phyloP scores from a whole-genome alignment of 495 filamentous ascomycete genomes.

The Cercophora newfieldiana region DNA sequence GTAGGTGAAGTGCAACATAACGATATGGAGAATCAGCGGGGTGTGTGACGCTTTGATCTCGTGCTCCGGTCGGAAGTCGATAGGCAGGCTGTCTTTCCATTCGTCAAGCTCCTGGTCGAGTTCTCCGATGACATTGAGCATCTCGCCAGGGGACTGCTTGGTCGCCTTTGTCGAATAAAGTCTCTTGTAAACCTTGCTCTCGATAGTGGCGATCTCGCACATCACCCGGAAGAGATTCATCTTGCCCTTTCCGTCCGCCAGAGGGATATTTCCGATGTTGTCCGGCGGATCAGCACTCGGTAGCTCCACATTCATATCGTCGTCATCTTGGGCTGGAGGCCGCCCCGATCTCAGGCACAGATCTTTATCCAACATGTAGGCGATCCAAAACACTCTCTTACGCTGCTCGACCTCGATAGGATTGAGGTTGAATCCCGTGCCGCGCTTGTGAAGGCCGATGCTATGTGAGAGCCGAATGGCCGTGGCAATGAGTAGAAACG shows the following conservation, averaged over 20 bases:
- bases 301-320: slow-evolving; percentile 97
- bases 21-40: slow-evolving; percentile 86
- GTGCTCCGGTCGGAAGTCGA: slow-evolving; percentile 92
- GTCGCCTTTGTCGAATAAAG: slow-evolving; percentile 91
- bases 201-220: slow-evolving; percentile 87
- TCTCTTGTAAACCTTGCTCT: slow-evolving; percentile 90
- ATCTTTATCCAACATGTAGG: slow-evolving; percentile 93
- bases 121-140: slow-evolving; percentile 94
- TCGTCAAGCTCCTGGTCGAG: slow-evolving; percentile 90
- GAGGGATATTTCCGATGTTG: slow-evolving; percentile 88
- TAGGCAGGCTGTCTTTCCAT: slow-evolving; percentile 93
- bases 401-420: slow-evolving; percentile 90
- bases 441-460: slow-evolving; percentile 92
- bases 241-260: slow-evolving; percentile 87
- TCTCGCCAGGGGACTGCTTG: slow-evolving; percentile 88
- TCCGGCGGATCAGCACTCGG: slow-evolving; percentile 89
- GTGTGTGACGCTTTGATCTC: slow-evolving; percentile 90
- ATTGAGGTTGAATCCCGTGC: slow-evolving; percentile 87
- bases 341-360: slow-evolving; percentile 89
- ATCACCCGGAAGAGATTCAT: slow-evolving; percentile 91
- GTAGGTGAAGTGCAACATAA: slow-evolving; percentile 92
- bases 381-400: slow-evolving; percentile 98
- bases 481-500: slow-evolving; percentile 89
- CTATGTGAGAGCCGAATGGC: slow-evolving; percentile 90
- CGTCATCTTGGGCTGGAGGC: slow-evolving; percentile 92